phyloP scores from a whole-genome alignment of 1,139 yeast genomes.

The Pichia sp. region DNA sequence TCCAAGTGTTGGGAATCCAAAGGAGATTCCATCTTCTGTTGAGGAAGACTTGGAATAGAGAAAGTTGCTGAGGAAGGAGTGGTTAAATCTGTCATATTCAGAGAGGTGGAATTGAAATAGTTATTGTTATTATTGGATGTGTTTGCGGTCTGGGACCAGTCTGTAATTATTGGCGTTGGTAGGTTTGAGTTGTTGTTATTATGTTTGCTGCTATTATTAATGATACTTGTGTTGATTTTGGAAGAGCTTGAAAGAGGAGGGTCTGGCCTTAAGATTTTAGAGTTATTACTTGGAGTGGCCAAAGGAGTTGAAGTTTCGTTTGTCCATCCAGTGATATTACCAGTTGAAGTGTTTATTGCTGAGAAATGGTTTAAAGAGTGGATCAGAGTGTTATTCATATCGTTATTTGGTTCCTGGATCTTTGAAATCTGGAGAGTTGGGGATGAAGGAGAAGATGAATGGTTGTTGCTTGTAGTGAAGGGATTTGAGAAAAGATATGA shows the following conservation, averaged over 20 bases:
- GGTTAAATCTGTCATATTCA: slow-evolving; percentile 13
- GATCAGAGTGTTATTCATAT: not conserved
- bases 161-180: slow-evolving; percentile 14
- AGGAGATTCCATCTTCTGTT: slow-evolving; percentile 1
- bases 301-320: slow-evolving; percentile 15
- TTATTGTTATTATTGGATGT: not conserved
- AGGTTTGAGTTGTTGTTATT: slow-evolving; percentile 7
- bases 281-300: slow-evolving; percentile 14
- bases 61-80: slow-evolving; percentile 9
- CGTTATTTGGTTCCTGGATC: not conserved
- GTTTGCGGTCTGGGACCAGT: slow-evolving; percentile 15
- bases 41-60: slow-evolving; percentile 20
- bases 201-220: not conserved
- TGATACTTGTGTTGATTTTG: not conserved
- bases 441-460: slow-evolving; percentile 4
- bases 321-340: slow-evolving; percentile 15
- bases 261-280: slow-evolving; percentile 14
- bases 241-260: slow-evolving; percentile 8
- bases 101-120: slow-evolving; percentile 8
- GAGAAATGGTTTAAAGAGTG: slow-evolving; percentile 7
- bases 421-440: slow-evolving; percentile 5
- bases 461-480: slow-evolving; percentile 1
- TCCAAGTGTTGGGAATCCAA: slow-evolving; percentile 2
- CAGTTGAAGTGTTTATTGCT: slow-evolving; percentile 4
- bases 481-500: slow-evolving; percentile 12